Evolutionary conservation across 768 basidiomycete genomes (phyloP), one percentile per base, ranked within the genome.

Genomic region (Kwoniella dejecticola): DNA sequence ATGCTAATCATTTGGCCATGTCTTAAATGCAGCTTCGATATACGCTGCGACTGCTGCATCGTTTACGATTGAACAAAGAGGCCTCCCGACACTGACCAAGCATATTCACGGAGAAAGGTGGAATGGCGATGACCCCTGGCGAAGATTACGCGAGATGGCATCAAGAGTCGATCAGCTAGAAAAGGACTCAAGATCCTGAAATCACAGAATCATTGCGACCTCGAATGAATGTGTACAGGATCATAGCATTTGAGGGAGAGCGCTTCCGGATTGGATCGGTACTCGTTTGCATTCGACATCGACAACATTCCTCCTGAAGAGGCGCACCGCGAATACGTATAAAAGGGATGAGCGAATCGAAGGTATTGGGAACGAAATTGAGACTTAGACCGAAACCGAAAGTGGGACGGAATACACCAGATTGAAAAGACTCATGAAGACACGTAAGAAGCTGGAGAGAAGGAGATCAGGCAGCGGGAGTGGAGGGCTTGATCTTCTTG

Each of bases 11-110:
- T n/a, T n/a, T n/a, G n/a, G n/a, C n/a, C n/a, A n/a, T n/a, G n/a
- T n/a, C n/a, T n/a, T n/a, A n/a, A n/a, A n/a, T n/a, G n/a, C n/a
- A 75, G 74, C 67, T 42, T 62, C 56, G 1, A 67, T 75, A 31
- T 70, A 63, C 30, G 74, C 59, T 4, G 46, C 71, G 5, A 57
- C 66, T 0, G 71, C 71, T 8, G 74, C 74, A 0, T 69, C 67
- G 4, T 75, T 75, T 49, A 63, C 69, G 24, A 72, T 75, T 19
- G 56, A 75, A 54, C 74, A 75, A 46, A 48, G 63, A 29, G 74
- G 74, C 1, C 52, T 72, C 47, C 74, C 74, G 2, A 19, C 4
- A 27, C 27, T 67, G 27, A 40, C 53, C n/a, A 19, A 7, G 7
- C 8, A 2, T 7, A 27, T 10, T 17, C 1, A 55, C 15, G 50